Conservation (phyloP, 2,329 filamentous ascomycete species). For the Myotisia sp. region DNA sequence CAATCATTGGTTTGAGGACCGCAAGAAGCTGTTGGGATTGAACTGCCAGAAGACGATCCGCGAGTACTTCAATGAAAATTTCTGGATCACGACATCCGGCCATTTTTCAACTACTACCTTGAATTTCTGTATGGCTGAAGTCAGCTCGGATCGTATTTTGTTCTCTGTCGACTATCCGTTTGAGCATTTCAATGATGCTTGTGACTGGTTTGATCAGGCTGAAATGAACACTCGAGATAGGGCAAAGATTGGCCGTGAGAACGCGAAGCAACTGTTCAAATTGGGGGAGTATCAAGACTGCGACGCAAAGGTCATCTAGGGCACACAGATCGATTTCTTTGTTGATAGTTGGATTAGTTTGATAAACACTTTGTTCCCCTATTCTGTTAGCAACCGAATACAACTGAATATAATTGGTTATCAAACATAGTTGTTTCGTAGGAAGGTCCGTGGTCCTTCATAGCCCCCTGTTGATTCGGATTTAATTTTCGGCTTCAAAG, state of each 20-base stretch:
- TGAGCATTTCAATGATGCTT: slow-evolving; percentile 28
- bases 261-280: slow-evolving; percentile 33
- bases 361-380: too few species aligned
- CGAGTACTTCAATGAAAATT: slow-evolving; percentile 29
- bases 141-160: slow-evolving; percentile 27
- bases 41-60: slow-evolving; percentile 31
- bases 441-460: too few species aligned
- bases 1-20: slow-evolving; percentile 29
- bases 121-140: slow-evolving; percentile 27
- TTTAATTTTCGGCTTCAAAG: too few species aligned
- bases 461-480: too few species aligned
- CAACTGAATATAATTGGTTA: too few species aligned
- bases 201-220: slow-evolving; percentile 30
- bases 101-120: slow-evolving; percentile 29
- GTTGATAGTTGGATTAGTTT: too few species aligned
- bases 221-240: slow-evolving; percentile 26
- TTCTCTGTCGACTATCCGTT: slow-evolving; percentile 32
- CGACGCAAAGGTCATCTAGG: slow-evolving; percentile 2
- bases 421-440: too few species aligned
- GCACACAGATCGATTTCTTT: too few species aligned
- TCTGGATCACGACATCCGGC: slow-evolving; percentile 31
- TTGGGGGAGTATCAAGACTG: slow-evolving; percentile 21
- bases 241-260: slow-evolving; percentile 33
- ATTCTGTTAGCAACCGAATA: too few species aligned
- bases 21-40: slow-evolving; percentile 25